Percentiles rank a stretch among this genome's conserved stretches.
Evolutionary conservation across 805 yeast genomes (phyloP).

Genomic region (Scheffersomyces lignosus): DNA sequence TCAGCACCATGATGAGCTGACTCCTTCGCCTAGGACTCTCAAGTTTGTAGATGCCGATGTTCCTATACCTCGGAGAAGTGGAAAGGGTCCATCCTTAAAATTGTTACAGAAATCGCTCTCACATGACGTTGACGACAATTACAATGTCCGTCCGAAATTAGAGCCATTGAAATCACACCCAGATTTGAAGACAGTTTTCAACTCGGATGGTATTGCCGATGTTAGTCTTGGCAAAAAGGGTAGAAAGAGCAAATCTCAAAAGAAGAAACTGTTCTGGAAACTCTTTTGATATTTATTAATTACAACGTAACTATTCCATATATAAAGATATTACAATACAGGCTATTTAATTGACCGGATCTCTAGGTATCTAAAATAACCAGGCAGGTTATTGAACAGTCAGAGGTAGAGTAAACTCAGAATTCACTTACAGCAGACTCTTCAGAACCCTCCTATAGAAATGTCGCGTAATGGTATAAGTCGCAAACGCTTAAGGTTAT

Average conservation of each 20-base stretch:
- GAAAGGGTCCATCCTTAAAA: too few relatives aligned
- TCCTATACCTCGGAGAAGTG: constrained; percentile 10
- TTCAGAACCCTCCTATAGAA: too few relatives aligned
- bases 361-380: too few relatives aligned
- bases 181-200: constrained; percentile 18
- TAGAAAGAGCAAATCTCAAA: constrained; percentile 30
- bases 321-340: too few relatives aligned
- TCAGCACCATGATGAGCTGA: constrained; percentile 6
- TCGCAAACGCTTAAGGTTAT: too few relatives aligned
- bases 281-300: constrained; percentile 19
- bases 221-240: constrained; percentile 6
- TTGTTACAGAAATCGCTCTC: constrained; percentile 36
- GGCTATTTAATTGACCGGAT: too few relatives aligned
- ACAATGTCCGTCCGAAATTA: constrained; percentile 20
- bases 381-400: too few relatives aligned
- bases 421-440: too few relatives aligned
- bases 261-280: constrained; percentile 37
- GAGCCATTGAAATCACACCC: constrained; percentile 43
- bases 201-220: constrained; percentile 1
- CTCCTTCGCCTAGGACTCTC: constrained; percentile 21
- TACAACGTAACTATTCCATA: too few relatives aligned
- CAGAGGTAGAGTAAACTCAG: too few relatives aligned
- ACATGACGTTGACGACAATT: constrained; percentile 28
- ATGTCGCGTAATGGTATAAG: too few relatives aligned
- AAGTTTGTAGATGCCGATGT: constrained; percentile 29